Evolutionary conservation across 2,329 filamentous ascomycete genomes (phyloP), one percentile per base, ranked within the genome.

Genomic region (Colletotrichum horii): DNA sequence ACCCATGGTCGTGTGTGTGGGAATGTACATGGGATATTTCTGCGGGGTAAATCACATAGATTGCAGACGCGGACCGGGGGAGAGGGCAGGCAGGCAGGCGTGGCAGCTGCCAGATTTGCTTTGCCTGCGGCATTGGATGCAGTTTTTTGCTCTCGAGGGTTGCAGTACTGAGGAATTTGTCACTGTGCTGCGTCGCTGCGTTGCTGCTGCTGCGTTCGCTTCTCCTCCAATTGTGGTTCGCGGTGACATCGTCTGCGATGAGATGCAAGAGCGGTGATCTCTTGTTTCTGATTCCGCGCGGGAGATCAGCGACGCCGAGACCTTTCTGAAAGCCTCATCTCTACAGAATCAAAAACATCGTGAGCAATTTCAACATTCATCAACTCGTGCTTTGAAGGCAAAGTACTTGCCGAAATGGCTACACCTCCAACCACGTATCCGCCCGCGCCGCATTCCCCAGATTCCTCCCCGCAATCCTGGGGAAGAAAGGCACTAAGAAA

Each of bases 221-320:
- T 68, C 74, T 73, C 70, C 74, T 76, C 65, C 56, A 76, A 69
- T 60, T 58, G 74, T 76, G 74, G 74, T 38, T 52, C 64, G 66
- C 24, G 19, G 74, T 76, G 52, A 58, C 66, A 76, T 76, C 70
- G 67, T 62, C 26, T 4, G 34, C 52, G 64, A 65, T 58, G 74
- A 70, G 43, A 48, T 48, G 43, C 43, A 52, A 52, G 58, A 48
- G 26, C 6, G 56, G 19, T 52, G 48, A 24, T 43, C 22, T 61
- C 34, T 16, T 22, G 43, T 52, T 52, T 52, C 43, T 52, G 43
- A 52, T 52, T 56, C 19, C 19, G 38, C 14, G 14, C 70, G 70
- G 70, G 64, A 76, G 74, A 73, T 65, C 64, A 58, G 28, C 70
- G 32, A 15, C 24, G 32, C n/a, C 58, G 0, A 34, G 58, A 22